Evolutionary conservation across 2,329 filamentous ascomycete genomes (phyloP).

Genomic region (Colletotrichum karsti): DNA sequence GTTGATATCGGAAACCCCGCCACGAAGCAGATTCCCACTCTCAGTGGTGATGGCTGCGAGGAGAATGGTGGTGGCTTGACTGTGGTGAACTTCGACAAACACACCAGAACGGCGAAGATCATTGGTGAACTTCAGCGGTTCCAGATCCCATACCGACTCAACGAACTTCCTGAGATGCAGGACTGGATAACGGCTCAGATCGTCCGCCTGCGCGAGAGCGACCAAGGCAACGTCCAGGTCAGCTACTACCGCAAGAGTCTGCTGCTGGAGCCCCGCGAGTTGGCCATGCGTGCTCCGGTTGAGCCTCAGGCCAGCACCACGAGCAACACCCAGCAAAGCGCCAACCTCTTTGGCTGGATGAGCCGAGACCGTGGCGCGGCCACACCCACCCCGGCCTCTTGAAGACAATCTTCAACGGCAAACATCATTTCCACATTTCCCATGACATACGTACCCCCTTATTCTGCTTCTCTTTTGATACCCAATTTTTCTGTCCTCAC

Average conservation of each 20-base stretch:
- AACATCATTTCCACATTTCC: conserved; percentile 23
- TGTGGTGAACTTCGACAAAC: conserved; percentile 98
- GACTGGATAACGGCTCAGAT: conserved; percentile 91
- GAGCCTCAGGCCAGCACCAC: conserved; percentile 31
- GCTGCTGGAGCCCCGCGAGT: conserved; percentile 80
- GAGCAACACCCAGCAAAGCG: conserved; percentile 38
- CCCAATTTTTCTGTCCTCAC: conserved; percentile 35
- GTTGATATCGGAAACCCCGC: conserved; percentile 93
- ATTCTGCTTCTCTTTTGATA: conserved; percentile 42
- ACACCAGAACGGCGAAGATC: conserved; percentile 92
- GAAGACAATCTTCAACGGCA: not conserved
- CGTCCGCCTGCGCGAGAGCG: conserved; percentile 72
- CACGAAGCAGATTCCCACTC: conserved; percentile 75
- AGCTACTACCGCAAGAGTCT: conserved; percentile 83
- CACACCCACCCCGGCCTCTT: conserved; percentile 18
- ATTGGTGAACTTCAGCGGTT: conserved; percentile 96
- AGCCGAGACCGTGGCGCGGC: conserved; percentile 51
- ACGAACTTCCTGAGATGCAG: conserved; percentile 86
- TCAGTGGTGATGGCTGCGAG: conserved; percentile 52
- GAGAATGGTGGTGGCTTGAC: conserved; percentile 74
- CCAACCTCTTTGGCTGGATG: conserved; percentile 61
- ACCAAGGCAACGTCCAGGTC: conserved; percentile 65
- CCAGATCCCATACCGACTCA: conserved; percentile 89
- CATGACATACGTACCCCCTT: conserved; percentile 23
- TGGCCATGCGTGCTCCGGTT: conserved; percentile 40